Evolutionary conservation across 108 stramenopile genomes (phyloP).

Genomic region (Fragilariopsis cylindrus): DNA sequence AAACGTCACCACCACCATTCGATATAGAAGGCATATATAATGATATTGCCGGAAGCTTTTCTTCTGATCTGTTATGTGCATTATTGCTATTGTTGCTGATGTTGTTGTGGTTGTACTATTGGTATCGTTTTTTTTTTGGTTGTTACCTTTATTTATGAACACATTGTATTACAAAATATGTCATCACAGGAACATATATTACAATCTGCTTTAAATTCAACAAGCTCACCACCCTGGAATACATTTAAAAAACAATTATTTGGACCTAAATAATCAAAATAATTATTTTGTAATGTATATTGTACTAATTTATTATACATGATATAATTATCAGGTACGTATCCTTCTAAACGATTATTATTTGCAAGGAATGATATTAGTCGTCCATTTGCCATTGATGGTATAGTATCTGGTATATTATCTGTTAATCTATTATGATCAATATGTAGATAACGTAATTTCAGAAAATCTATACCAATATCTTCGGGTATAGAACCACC

Average conservation of each 20-base stretch:
- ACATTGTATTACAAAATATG: slow-evolving; percentile 3
- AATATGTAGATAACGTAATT: slow-evolving; percentile 43
- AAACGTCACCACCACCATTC: too few relatives aligned
- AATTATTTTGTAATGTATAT: slow-evolving; percentile 3
- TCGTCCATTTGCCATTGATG: slow-evolving; percentile 14
- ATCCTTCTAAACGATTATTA: background rate
- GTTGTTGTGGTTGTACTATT: too few relatives aligned
- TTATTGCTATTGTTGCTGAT: too few relatives aligned
- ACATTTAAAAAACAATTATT: slow-evolving; percentile 9
- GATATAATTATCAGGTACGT: slow-evolving; percentile 4
- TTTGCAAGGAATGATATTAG: slow-evolving; percentile 2
- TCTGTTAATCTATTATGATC: slow-evolving; percentile 51
- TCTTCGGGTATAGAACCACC: slow-evolving; percentile 44
- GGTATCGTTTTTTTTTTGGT: background rate
- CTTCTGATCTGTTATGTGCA: too few relatives aligned
- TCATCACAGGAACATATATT: slow-evolving; percentile 41
- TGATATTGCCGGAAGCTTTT: too few relatives aligned
- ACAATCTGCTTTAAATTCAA: slow-evolving; percentile 52
- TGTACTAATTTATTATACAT: slow-evolving; percentile 15
- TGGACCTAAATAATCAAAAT: slow-evolving; percentile 7
- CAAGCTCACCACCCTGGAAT: slow-evolving; percentile 27
- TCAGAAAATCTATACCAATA: slow-evolving; percentile 11
- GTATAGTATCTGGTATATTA: slow-evolving; percentile 31
- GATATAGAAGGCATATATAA: too few relatives aligned
- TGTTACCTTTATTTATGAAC: background rate